Evolutionary conservation across 2,329 filamentous ascomycete species (phyloP).

Genomic region (Hymenoscyphus occultus): DNA sequence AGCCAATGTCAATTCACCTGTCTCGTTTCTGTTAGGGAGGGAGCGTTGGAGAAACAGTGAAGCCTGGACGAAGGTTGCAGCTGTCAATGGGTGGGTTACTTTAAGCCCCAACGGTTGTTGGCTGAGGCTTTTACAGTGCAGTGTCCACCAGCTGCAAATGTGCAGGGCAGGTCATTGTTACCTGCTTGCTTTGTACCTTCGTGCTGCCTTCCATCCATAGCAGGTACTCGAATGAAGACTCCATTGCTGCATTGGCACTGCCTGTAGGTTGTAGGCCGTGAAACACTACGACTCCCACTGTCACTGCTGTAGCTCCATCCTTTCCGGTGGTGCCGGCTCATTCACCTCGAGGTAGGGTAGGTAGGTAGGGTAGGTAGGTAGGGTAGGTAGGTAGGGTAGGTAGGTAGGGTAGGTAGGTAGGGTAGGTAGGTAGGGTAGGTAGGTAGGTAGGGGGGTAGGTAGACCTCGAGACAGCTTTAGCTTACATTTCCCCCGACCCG

Average conservation of each 20-base stretch:
- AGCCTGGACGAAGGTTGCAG: neutral
- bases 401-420: neutral
- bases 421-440: neutral
- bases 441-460: neutral
- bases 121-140: neutral
- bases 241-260: neutral
- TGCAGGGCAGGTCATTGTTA: neutral
- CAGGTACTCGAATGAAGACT: neutral
- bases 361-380: neutral
- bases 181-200: neutral
- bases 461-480: neutral
- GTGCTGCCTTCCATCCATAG: neutral
- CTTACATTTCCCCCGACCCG: conserved; percentile 3
- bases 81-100: neutral
- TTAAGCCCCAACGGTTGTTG: neutral
- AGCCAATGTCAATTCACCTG: neutral
- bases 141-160: too few species aligned
- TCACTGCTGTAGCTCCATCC: conserved; percentile 3
- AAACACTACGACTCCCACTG: neutral
- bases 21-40: neutral
- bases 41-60: neutral
- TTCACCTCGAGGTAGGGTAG: neutral
- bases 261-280: neutral
- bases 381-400: neutral
- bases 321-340: neutral